phyloP scores from a whole-genome alignment of 2,329 filamentous ascomycete genomes.

The Leptographium lundbergii region DNA sequence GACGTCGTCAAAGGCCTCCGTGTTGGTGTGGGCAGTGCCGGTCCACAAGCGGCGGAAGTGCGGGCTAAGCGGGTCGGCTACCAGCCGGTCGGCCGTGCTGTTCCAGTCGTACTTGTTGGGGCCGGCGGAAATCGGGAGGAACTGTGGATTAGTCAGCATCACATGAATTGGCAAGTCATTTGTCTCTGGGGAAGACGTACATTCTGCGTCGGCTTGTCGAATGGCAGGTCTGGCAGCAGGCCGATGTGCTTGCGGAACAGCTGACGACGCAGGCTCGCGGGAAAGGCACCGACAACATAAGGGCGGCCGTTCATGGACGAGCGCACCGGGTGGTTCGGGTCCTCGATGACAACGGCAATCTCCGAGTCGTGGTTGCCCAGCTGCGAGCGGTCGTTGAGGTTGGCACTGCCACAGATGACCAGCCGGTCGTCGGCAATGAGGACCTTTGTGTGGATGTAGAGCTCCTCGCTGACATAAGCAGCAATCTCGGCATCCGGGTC shows the following conservation, averaged over 20 bases:
- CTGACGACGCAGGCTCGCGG: conserved; percentile 65
- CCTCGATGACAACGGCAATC: conserved; percentile 77
- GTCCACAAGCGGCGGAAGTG: conserved; percentile 64
- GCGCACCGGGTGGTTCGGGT: conserved; percentile 51
- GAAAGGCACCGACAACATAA: conserved; percentile 60
- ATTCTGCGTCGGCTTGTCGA: conserved; percentile 57
- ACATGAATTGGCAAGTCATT: background rate
- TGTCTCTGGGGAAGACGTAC: conserved; percentile 18
- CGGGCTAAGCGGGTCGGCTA: conserved; percentile 59
- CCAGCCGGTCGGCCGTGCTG: conserved; percentile 52
- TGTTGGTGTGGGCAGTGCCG: conserved; percentile 61
- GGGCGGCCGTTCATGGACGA: conserved; percentile 61
- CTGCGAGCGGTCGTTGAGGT: conserved; percentile 55
- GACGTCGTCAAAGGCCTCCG: conserved; percentile 64
- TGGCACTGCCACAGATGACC: conserved; percentile 63
- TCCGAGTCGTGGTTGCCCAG: conserved; percentile 79
- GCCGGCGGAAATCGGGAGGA: conserved; percentile 55
- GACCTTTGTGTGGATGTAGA: conserved; percentile 54
- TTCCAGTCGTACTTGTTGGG: conserved; percentile 64
- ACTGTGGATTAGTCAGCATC: conserved; percentile 19
- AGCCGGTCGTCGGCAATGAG: conserved; percentile 72
- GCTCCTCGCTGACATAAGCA: conserved; percentile 49
- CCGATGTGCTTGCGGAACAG: conserved; percentile 87
- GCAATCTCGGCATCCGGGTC: conserved; percentile 40
- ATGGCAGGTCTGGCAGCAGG: conserved; percentile 59